These are phyloP conservation scores for Lentinula detonsa DNA, from an alignment of 768 basidiomycete genomes.

Conservation along the genomic window DNA sequence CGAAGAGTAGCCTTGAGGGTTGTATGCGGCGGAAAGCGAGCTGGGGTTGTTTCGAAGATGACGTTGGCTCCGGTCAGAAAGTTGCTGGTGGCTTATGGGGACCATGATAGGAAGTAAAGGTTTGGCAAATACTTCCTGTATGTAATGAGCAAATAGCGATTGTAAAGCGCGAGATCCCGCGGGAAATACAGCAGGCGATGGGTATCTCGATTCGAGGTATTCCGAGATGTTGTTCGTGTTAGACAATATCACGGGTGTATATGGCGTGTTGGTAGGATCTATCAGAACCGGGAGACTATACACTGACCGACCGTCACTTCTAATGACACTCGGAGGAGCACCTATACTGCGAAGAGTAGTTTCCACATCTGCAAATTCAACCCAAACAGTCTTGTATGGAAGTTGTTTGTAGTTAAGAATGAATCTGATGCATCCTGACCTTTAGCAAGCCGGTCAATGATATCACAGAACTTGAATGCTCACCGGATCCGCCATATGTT, in stretches of 20 bases:
- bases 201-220: conserved; percentile 64
- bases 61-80: conserved; percentile 48
- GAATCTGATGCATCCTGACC: conserved; percentile 33
- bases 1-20: background rate
- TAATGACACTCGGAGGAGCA: conserved; percentile 49
- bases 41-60: conserved; percentile 30
- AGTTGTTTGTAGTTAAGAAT: conserved; percentile 76
- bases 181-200: conserved; percentile 65
- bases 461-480: conserved; percentile 3
- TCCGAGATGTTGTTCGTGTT: conserved; percentile 61
- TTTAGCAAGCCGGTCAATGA: background rate
- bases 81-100: conserved; percentile 56
- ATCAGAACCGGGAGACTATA: conserved; percentile 69
- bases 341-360: conserved; percentile 48
- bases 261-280: conserved; percentile 44
- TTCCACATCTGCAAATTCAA: conserved; percentile 69
- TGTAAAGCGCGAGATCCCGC: conserved; percentile 67
- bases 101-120: conserved; percentile 68
- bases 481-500: conserved; percentile 72
- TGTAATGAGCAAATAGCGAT: conserved; percentile 61
- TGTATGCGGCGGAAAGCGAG: background rate
- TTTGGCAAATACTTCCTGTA: conserved; percentile 59
- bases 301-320: conserved; percentile 52
- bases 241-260: conserved; percentile 46
- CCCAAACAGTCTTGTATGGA: conserved; percentile 62